Evolutionary conservation across 1,284 basidiomycete species (phyloP), one percentile per base, ranked within the genome.

Genomic region (Ganoderma multipileum): DNA sequence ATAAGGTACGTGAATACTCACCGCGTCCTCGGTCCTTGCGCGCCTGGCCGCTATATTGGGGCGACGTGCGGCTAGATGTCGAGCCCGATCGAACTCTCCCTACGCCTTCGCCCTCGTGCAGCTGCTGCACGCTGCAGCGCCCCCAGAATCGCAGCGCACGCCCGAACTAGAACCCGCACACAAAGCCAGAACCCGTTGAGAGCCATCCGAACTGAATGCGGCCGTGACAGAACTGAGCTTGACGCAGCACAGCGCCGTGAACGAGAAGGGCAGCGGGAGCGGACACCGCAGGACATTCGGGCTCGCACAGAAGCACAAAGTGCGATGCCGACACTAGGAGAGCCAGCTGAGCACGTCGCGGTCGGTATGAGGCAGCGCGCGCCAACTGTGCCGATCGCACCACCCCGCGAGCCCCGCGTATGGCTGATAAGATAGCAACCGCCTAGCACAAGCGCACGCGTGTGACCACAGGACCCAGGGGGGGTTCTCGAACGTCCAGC

Each of bases 361-460:
- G 52, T 28, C 28, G 52, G 52, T 55, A 55, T 28, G 28, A 55
- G 16, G 52, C 26, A 55, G 60, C 60, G 60, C 26, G 39, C 26
- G 60, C 60, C 28, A 41, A 18, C 16, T 36, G 30, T 30, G 61
- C 20, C 61, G 38, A 23, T 39, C 23, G 54, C 54, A 57, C 23
- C 63, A 50, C 52, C 62, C 20, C 64, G 38, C 28, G 42, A 50
- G 16, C 26, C 23, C n/a, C 64, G 16, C 2, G 8, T 28, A 33
- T 12, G n/a, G 42, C 8, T 68, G 68, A 72, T 72, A 66, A 72
- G 66, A 72, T 72, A 66, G 65, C 70, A 42, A 33, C 63, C 60
- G 54, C 36, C 18, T 11, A n/a, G 39, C 50, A 52, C 47, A 61
- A 41, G 52, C 28, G 55, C 62, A 18, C 16, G 67, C 63, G 70